Conservation (phyloP, 331 rosid species). For the Quercus phellos region DNA sequence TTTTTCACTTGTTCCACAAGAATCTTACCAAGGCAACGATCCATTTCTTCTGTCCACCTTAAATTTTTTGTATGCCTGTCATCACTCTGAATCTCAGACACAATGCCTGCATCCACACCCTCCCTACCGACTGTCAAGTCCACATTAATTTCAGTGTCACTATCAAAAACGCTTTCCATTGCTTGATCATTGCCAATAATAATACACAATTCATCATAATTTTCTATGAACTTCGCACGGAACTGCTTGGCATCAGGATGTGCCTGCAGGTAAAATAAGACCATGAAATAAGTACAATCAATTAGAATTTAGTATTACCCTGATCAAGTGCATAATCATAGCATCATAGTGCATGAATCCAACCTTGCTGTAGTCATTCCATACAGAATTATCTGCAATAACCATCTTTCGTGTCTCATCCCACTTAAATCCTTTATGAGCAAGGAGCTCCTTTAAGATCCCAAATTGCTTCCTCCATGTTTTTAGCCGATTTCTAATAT, state of each 20-base stretch:
- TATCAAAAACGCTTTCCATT: constrained; percentile 31
- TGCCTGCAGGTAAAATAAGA: constrained; percentile 32
- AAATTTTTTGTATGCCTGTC: constrained; percentile 35
- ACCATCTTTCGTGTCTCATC: constrained; percentile 48
- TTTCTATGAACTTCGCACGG: constrained; percentile 34
- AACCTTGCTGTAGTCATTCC: constrained; percentile 55
- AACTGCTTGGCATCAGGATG: constrained; percentile 47
- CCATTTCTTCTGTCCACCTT: constrained; percentile 60
- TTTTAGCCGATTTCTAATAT: constrained; percentile 45
- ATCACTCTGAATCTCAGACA: constrained; percentile 34
- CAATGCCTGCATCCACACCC: constrained; percentile 23
- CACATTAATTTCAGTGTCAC: constrained; percentile 33
- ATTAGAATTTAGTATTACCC: not conserved
- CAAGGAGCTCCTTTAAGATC: constrained; percentile 49
- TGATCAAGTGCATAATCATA: constrained; percentile 2
- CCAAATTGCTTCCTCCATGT: constrained; percentile 61
- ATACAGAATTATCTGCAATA: constrained; percentile 43
- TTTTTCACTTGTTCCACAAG: constrained; percentile 47
- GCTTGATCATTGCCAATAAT: constrained; percentile 44
- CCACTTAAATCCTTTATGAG: constrained; percentile 50
- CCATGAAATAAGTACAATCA: constrained; percentile 19
- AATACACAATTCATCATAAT: constrained; percentile 42
- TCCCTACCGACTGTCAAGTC: constrained; percentile 31
- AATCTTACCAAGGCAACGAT: constrained; percentile 44
- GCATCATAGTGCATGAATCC: constrained; percentile 15